Evolutionary conservation across 2,329 filamentous ascomycete genomes (phyloP), one percentile per base, ranked within the genome.

Genomic region (Fusarium brachygibbosum): DNA sequence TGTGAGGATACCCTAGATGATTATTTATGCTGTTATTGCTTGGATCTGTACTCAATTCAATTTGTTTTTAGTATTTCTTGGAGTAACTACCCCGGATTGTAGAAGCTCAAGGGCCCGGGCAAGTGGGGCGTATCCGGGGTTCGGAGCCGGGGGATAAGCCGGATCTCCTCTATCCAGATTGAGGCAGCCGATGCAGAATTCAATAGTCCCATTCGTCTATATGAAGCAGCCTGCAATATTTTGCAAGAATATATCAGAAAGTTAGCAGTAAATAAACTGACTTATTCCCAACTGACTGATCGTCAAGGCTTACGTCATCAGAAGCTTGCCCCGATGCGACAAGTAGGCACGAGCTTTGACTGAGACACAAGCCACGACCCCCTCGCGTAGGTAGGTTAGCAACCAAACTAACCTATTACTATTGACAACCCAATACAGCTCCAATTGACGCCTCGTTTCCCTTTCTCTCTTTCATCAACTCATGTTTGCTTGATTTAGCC

Each of bases 341-440:
- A 66, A 40, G 35, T 21, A 60, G 63, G 66, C 63, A 70, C 61
- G 58, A 70, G 65, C 67, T 60, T 38, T 41, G 23, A n/a, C 23
- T 25, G 17, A 61, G 54, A 66, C 63, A 32, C 29, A 46, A 49
- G 34, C 56, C 41, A 58, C 37, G 48, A 19, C 48, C 48, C 49
- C 63, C 53, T 56, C 58, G 40, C 51, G 23, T 6, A n/a, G n/a
- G n/a, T n/a, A n/a, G n/a, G 40, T 66, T 45, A 37, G 58, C 48
- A 28, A 28, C 32, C 32, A 13, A 37, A 17, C 32, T 28, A 25
- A 50, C 13, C 34, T 28, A 51, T 51, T 28, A 17, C 63, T 74
- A 74, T 74, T 74, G 66, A 72, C 67, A 53, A 58, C 72, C 70
- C 38, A 28, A 74, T 68, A 54, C 37, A 74, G 72, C 45, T 37